Base-by-base conservation (phyloP, 2,329 filamentous ascomycete genomes). In the Aureobasidium mangrovei region DNA sequence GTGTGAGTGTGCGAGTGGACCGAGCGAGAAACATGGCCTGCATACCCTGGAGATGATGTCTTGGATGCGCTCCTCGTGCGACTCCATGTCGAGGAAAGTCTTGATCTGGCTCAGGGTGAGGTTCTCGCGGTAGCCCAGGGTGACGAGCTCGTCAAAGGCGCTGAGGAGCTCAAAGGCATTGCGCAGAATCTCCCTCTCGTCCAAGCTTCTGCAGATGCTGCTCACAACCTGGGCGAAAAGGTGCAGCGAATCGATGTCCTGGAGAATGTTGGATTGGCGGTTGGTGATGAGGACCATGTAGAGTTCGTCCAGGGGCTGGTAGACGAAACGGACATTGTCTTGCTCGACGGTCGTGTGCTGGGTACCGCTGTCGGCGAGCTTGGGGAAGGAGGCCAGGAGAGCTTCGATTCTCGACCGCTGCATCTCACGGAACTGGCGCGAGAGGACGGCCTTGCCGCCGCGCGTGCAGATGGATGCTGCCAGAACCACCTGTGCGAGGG, bases 261-360 rank as follows among this genome's bases (percentile, higher is more conserved):
- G 93, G 49, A 98, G 81, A 63, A 98, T 98, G 74, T 98, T 98
- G 72, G 91, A 97, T 77, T 97, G 93, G 65, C 90, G 87, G 78
- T 98, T 98, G 71, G 94, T 98, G 74, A 98, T 97, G 67, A 98
- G 83, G 61, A 98, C 91, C 83, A 98, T 97, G 81, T 98, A 98
- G 60, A 98, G 84, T 77, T 98, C 94, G 74, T 98, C 94, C 60
- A 98, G 81, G 57, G 93, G 94, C 72, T 98, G 93, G 78, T 98
- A 98, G 56, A 98, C 93, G 69, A 96, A 98, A 75, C 93, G 91
- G 67, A 98, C 93, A 76, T 95, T 97, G 77, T 98, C 94, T 74
- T 97, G 91, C 74, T 98, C 93, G 65, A 97, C 91, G 4, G 88
- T 98, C 29, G 93, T 98, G 73, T 98, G 93, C 73, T 98, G 93